Evolutionary conservation across 106 monocot genomes (phyloP).

Genomic region (Dendrobium huoshanense): DNA sequence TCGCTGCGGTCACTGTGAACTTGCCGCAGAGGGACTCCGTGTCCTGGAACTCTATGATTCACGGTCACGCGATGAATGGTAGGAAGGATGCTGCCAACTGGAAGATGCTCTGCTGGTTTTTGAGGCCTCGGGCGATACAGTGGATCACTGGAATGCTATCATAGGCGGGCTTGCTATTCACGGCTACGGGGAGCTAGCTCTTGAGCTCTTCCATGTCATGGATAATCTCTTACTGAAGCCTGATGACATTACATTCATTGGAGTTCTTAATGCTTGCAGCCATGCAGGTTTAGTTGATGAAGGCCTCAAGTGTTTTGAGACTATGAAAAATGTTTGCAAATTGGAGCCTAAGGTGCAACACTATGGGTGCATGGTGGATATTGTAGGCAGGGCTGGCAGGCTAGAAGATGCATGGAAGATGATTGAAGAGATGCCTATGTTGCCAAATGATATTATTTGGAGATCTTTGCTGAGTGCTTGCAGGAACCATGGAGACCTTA

Average conservation of each 20-base stretch:
- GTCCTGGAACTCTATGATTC: conserved; percentile 53
- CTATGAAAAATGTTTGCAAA: conserved; percentile 25
- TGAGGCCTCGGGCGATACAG: conserved; percentile 16
- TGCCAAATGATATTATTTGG: conserved; percentile 46
- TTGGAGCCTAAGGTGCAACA: conserved; percentile 49
- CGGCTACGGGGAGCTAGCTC: conserved; percentile 28
- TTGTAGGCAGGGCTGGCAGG: conserved; percentile 41
- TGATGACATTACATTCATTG: conserved; percentile 58
- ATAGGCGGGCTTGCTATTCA: conserved; percentile 50
- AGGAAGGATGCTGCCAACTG: conserved; percentile 32
- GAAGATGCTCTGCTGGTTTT: conserved; percentile 40
- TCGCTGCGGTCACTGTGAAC: conserved; percentile 9
- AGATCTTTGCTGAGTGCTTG: conserved; percentile 53
- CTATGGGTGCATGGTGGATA: conserved; percentile 67
- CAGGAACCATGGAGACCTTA: conserved; percentile 29
- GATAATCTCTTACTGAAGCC: conserved; percentile 17
- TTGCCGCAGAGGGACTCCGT: conserved; percentile 21
- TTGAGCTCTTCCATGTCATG: conserved; percentile 41
- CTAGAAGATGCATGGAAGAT: conserved; percentile 46
- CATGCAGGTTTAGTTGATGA: conserved; percentile 51
- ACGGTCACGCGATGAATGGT: conserved; percentile 45
- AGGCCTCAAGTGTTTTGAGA: conserved; percentile 36
- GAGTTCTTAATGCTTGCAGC: conserved; percentile 51
- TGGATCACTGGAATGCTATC: conserved; percentile 65
- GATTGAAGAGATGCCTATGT: conserved; percentile 40